Evolutionary conservation across 192 early-diverging fungal species (phyloP).

Genomic region (Globomyces pollinis-pini): DNA sequence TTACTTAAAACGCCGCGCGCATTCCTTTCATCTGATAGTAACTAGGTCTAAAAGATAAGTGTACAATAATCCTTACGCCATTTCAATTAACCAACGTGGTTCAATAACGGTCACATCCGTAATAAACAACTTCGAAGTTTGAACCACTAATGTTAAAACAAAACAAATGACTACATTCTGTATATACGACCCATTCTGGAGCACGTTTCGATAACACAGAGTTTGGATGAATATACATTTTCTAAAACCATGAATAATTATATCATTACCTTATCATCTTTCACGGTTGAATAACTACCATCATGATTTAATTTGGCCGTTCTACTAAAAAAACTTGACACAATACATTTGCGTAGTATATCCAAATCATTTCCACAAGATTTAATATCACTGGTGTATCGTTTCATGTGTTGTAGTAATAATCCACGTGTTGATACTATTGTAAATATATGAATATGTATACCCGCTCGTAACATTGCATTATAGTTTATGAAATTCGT

Average conservation of each 20-base stretch:
- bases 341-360: conserved; percentile 60
- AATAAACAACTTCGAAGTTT: conserved; percentile 41
- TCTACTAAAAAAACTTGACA: conserved; percentile 68
- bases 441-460: conserved; percentile 43
- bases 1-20: too few relatives aligned
- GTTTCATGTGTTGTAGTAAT: conserved; percentile 16
- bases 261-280: conserved; percentile 38
- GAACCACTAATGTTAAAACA: too few relatives aligned
- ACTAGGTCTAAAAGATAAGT: too few relatives aligned
- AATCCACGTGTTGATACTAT: conserved; percentile 14
- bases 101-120: conserved; percentile 39
- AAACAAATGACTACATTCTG: too few relatives aligned
- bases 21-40: too few relatives aligned
- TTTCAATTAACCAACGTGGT: conserved; percentile 39
- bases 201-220: conserved; percentile 17
- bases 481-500: conserved; percentile 61
- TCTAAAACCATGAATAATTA: too few relatives aligned
- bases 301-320: conserved; percentile 60
- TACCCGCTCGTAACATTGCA: conserved; percentile 33
- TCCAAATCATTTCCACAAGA: conserved; percentile 33
- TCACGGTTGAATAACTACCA: conserved; percentile 60
- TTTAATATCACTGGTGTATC: conserved; percentile 28
- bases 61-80: too few relatives aligned
- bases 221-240: conserved; percentile 6
- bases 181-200: conserved; percentile 13